Percentiles rank a stretch among this genome's conserved stretches.
phyloP scores from a whole-genome alignment of 192 early-diverging fungal species.

The Backusella liffmaniae region DNA sequence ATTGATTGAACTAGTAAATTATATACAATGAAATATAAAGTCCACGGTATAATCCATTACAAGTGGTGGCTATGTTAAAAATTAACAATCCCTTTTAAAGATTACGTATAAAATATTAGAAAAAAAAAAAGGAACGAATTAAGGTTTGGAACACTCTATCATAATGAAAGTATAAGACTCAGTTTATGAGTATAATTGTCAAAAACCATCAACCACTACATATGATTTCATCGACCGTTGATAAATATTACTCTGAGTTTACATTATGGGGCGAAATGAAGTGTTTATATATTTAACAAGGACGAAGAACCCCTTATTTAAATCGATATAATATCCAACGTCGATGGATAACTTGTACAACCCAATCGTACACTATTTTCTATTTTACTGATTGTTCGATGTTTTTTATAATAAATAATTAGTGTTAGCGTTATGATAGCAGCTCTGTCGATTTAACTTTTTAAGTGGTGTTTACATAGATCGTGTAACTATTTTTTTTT shows the following conservation, averaged over 20 bases:
- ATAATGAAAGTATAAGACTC: background rate
- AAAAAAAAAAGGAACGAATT: background rate
- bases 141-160: background rate
- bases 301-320: background rate
- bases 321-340: background rate
- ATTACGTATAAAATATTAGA: background rate
- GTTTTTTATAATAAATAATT: too few relatives aligned
- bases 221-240: background rate
- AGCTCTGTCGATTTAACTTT: too few relatives aligned
- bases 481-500: too few relatives aligned
- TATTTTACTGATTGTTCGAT: too few relatives aligned
- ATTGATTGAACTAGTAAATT: background rate
- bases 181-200: background rate
- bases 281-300: background rate
- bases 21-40: background rate
- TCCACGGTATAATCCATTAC: too few relatives aligned
- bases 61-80: too few relatives aligned
- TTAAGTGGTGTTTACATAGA: too few relatives aligned
- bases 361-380: background rate
- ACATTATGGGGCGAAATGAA: too few relatives aligned
- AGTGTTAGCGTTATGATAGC: too few relatives aligned
- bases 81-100: background rate
- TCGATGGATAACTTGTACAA: background rate
- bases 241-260: background rate
- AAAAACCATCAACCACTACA: background rate